These are phyloP conservation scores for Brachypodium distachyon DNA, from an alignment of 202 grass and related monocot species.

Conservation along the genomic window DNA sequence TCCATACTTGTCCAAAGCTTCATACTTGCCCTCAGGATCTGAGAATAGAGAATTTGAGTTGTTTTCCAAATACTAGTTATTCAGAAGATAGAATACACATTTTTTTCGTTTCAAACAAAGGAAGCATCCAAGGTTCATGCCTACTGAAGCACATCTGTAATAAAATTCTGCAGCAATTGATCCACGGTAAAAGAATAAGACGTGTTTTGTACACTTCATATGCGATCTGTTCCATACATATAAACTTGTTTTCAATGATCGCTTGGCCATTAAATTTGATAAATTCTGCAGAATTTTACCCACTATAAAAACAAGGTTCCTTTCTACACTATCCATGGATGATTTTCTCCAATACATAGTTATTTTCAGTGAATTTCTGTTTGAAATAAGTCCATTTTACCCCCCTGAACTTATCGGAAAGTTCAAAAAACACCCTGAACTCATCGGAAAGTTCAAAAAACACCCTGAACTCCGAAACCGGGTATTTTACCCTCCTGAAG, in stretches of 20 bases:
- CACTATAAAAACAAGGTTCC: too few relatives aligned
- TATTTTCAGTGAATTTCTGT: too few relatives aligned
- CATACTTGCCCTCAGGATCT: conserved; percentile 98
- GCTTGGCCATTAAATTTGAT: not conserved
- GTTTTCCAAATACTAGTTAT: not conserved
- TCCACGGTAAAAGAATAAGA: not conserved
- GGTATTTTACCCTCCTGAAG: too few relatives aligned
- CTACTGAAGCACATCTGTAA: not conserved
- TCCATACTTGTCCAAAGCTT: conserved; percentile 96
- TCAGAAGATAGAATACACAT: not conserved
- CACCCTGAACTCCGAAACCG: too few relatives aligned
- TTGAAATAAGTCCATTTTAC: too few relatives aligned
- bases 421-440: too few relatives aligned
- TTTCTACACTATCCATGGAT: too few relatives aligned
- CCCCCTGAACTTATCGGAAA: too few relatives aligned
- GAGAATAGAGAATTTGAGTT: conserved; percentile 4
- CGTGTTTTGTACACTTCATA: not conserved
- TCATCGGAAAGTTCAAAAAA: too few relatives aligned
- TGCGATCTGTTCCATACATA: not conserved
- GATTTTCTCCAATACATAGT: too few relatives aligned
- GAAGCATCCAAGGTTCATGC: not conserved
- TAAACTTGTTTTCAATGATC: not conserved
- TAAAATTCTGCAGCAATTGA: not conserved
- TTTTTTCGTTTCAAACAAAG: not conserved
- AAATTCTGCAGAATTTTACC: too few relatives aligned